A percentile compares a stretch with the other conserved stretches of the same genome.
Evolutionary conservation across 1,284 basidiomycete genomes (phyloP).

Genomic region (Wolfiporia cocos): DNA sequence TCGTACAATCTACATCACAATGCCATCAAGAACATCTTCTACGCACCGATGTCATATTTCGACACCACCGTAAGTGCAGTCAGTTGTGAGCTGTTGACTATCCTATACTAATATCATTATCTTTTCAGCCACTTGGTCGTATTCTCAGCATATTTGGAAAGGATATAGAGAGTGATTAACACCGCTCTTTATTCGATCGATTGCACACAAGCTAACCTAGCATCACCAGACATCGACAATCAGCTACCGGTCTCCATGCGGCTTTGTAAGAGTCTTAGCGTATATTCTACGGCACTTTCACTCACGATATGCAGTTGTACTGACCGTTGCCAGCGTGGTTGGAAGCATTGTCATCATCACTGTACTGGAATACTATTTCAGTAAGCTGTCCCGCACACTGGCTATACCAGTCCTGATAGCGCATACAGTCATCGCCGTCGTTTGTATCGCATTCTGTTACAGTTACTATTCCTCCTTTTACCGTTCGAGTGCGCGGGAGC

Average conservation of each 20-base stretch:
- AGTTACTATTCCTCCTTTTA: slow-evolving; percentile 58
- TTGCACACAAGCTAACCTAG: no score
- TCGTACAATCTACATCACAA: slow-evolving; percentile 54
- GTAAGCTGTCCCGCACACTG: slow-evolving; percentile 26
- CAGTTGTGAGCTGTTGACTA: no score
- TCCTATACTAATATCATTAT: no score
- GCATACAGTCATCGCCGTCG: slow-evolving; percentile 42
- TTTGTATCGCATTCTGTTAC: slow-evolving; percentile 44
- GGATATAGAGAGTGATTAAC: slow-evolving; percentile 47
- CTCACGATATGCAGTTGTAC: slow-evolving; percentile 31
- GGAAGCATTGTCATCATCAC: slow-evolving; percentile 64
- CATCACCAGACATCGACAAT: slow-evolving; percentile 47
- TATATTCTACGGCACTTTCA: background rate
- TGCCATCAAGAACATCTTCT: slow-evolving; percentile 52
- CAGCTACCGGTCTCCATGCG: slow-evolving; percentile 56
- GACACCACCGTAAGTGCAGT: slow-evolving; percentile 49
- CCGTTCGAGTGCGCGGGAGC: slow-evolving; percentile 60
- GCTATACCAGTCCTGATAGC: background rate
- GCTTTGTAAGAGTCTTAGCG: slow-evolving; percentile 38
- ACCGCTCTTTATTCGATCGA: slow-evolving; percentile 2
- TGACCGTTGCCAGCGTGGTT: slow-evolving; percentile 45
- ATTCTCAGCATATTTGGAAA: slow-evolving; percentile 62
- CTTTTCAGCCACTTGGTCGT: slow-evolving; percentile 48
- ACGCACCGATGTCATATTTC: slow-evolving; percentile 67
- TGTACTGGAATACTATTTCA: slow-evolving; percentile 67